phyloP scores from a whole-genome alignment of 306 rosid genomes.

The Lagenaria siceraria region DNA sequence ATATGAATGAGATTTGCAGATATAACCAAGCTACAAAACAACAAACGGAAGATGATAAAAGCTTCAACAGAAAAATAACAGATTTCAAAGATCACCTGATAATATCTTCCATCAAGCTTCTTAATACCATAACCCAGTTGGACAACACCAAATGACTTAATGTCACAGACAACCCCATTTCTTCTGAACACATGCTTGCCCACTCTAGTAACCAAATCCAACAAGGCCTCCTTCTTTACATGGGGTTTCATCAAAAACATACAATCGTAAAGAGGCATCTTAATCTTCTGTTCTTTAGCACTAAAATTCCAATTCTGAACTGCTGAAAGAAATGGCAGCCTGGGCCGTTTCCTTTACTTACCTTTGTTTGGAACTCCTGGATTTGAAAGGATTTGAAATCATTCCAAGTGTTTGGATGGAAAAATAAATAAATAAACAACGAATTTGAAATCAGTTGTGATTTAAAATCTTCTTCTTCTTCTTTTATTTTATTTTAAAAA shows the following conservation, averaged over 20 bases:
- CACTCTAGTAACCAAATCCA: constrained; percentile 53
- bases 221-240: constrained; percentile 35
- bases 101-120: constrained; percentile 82
- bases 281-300: constrained; percentile 3
- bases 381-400: no score
- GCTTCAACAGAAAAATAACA: not conserved
- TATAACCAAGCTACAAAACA: not conserved
- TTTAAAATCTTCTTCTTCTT: no score
- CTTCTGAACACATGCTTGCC: constrained; percentile 62
- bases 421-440: no score
- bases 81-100: constrained; percentile 33
- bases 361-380: not conserved
- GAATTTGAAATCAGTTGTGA: not conserved
- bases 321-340: no score
- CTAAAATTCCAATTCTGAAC: not conserved
- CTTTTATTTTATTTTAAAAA: no score
- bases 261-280: constrained; percentile 76
- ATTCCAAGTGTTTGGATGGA: not conserved
- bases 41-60: not conserved
- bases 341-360: no score
- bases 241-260: constrained; percentile 71
- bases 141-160: constrained; percentile 46
- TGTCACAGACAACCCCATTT: constrained; percentile 61
- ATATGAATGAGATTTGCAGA: not conserved
- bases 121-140: constrained; percentile 81